phyloP scores from a whole-genome alignment of 2,329 filamentous ascomycete species.

The Ascochyta pisi region DNA sequence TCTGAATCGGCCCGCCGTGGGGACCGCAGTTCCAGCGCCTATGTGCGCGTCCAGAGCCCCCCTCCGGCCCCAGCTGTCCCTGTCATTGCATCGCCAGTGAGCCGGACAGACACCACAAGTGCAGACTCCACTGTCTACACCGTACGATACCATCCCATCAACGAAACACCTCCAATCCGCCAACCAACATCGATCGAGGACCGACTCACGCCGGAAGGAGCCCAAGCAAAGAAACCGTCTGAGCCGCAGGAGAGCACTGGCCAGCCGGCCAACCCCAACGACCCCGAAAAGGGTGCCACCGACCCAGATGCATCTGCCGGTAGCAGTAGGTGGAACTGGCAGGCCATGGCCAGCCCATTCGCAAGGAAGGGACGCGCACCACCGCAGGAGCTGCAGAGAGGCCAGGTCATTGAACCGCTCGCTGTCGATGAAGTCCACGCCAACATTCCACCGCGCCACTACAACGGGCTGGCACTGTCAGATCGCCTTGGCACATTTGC shows the following conservation, averaged over 20 bases:
- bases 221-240: constrained; percentile 9
- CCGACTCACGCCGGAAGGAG: constrained; percentile 14
- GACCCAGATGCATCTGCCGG: constrained; percentile 17
- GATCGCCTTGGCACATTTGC: constrained; percentile 57
- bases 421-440: constrained; percentile 43
- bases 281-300: constrained; percentile 39
- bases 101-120: constrained; percentile 66
- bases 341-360: constrained; percentile 63
- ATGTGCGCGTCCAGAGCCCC: constrained; percentile 40
- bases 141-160: constrained; percentile 65
- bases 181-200: constrained; percentile 27
- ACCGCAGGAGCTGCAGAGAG: constrained; percentile 65
- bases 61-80: constrained; percentile 54
- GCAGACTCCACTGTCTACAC: constrained; percentile 70
- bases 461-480: constrained; percentile 54
- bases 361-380: constrained; percentile 64
- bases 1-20: constrained; percentile 34
- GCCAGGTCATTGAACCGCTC: constrained; percentile 57
- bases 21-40: constrained; percentile 36
- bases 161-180: constrained; percentile 47
- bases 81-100: constrained; percentile 62
- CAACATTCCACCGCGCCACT: constrained; percentile 52
- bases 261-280: constrained; percentile 27
- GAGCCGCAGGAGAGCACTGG: constrained; percentile 5
- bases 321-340: constrained; percentile 54